Conservation (phyloP, 805 yeast species). For the Sugiyamaella lignohabitans region DNA sequence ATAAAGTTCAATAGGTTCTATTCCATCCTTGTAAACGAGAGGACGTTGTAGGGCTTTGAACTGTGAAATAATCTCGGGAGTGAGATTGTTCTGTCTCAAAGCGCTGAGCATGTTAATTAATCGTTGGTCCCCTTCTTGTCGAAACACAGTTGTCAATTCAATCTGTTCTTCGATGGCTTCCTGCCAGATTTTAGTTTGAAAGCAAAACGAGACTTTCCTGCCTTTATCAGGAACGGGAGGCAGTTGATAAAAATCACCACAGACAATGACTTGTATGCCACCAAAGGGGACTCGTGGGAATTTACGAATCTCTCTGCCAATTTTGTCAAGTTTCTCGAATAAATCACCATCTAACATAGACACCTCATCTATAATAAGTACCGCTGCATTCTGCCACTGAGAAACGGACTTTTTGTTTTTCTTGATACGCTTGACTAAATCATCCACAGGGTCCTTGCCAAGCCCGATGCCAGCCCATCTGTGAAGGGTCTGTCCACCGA, state of each 20-base stretch:
- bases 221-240: conserved; percentile 66
- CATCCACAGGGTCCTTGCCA: conserved; percentile 45
- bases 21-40: conserved; percentile 57
- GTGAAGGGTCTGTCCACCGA: conserved; percentile 80
- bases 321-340: conserved; percentile 60
- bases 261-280: conserved; percentile 79
- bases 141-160: conserved; percentile 67
- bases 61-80: conserved; percentile 39
- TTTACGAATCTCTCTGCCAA: conserved; percentile 56
- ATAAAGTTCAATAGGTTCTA: conserved; percentile 82
- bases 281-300: conserved; percentile 74
- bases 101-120: conserved; percentile 76
- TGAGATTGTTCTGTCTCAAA: conserved; percentile 65
- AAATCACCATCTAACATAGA: conserved; percentile 84
- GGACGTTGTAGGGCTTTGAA: conserved; percentile 51
- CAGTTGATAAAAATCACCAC: conserved; percentile 92
- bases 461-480: conserved; percentile 74
- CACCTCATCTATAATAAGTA: conserved; percentile 81
- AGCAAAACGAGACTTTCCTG: conserved; percentile 47
- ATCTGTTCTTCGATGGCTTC: conserved; percentile 54
- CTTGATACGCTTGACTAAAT: conserved; percentile 41
- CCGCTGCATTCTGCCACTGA: conserved; percentile 65
- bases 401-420: conserved; percentile 38
- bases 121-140: conserved; percentile 66
- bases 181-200: conserved; percentile 70